Evolutionary conservation across 345 rosid species (phyloP).

Genomic region (Dimocarpus longan): DNA sequence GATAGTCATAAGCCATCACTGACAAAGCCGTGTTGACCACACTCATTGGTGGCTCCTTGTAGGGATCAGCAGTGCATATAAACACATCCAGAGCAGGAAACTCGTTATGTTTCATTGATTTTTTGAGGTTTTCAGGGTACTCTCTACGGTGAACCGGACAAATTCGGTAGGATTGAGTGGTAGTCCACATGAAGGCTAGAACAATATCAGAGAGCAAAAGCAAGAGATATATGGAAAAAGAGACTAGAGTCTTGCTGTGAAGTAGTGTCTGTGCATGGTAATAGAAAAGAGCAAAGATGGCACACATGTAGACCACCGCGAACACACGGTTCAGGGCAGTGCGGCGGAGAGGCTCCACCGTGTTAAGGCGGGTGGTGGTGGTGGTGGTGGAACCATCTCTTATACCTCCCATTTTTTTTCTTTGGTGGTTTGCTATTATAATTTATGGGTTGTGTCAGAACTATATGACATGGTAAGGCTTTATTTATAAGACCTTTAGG

Average conservation of each 20-base stretch:
- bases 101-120: constrained; percentile 30
- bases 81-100: constrained; percentile 69
- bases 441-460: no score
- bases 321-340: constrained; percentile 46
- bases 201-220: constrained; percentile 53
- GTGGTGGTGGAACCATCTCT: constrained; percentile 2
- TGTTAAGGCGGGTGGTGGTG: constrained; percentile 37
- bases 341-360: constrained; percentile 39
- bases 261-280: constrained; percentile 47
- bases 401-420: constrained; percentile 18
- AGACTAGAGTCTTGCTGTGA: constrained; percentile 23
- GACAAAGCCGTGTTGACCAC: constrained; percentile 80
- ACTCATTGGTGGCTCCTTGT: constrained; percentile 77
- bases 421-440: no score
- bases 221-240: constrained; percentile 22
- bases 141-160: constrained; percentile 46
- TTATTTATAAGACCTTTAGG: no score
- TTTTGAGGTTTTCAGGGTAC: constrained; percentile 46
- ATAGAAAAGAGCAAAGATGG: constrained; percentile 52
- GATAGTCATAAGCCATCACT: constrained; percentile 78
- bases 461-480: no score
- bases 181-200: constrained; percentile 74
- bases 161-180: constrained; percentile 40
- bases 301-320: constrained; percentile 49
- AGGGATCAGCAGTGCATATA: constrained; percentile 90